These are phyloP conservation scores for Fraxinus xanthoxyloides DNA, from an alignment of 305 asterid species.

Conservation along the genomic window DNA sequence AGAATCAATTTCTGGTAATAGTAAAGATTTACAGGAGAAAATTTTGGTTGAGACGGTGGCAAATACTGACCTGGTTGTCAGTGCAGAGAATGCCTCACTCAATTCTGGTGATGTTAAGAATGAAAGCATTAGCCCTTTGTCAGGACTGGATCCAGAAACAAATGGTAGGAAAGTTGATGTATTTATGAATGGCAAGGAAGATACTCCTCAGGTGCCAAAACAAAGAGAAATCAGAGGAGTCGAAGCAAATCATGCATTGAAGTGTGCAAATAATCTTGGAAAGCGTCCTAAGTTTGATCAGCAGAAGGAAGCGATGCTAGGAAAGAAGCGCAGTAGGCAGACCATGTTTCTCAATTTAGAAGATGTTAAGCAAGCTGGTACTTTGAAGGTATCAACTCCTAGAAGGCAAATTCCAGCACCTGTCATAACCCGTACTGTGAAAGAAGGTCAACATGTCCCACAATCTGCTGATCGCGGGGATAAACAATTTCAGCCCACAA, in stretches of 20 bases:
- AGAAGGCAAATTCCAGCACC: constrained; percentile 92
- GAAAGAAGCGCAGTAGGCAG: constrained; percentile 92
- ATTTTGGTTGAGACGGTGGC: constrained; percentile 34
- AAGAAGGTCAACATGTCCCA: constrained; percentile 56
- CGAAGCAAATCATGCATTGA: constrained; percentile 80
- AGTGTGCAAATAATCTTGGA: constrained; percentile 62
- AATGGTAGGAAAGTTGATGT: constrained; percentile 53
- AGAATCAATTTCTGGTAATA: constrained; percentile 38
- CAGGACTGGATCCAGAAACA: constrained; percentile 51
- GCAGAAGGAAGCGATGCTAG: constrained; percentile 91
- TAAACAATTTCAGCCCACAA: constrained; percentile 59
- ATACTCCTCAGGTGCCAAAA: constrained; percentile 49
- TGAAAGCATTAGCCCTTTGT: constrained; percentile 39
- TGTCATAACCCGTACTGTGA: constrained; percentile 59
- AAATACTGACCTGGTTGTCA: constrained; percentile 29
- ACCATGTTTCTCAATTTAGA: constrained; percentile 93
- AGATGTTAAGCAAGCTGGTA: constrained; percentile 87
- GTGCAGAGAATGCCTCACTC: constrained; percentile 33
- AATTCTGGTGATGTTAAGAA: constrained; percentile 45
- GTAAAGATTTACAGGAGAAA: constrained; percentile 48
- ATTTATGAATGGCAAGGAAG: constrained; percentile 58
- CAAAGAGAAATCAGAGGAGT: constrained; percentile 74
- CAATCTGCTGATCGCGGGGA: constrained; percentile 60
- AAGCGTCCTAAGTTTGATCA: constrained; percentile 89
- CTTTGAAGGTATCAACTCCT: constrained; percentile 72